phyloP scores from a whole-genome alignment of 306 rosid species.

The Castanopsis chinensis region DNA sequence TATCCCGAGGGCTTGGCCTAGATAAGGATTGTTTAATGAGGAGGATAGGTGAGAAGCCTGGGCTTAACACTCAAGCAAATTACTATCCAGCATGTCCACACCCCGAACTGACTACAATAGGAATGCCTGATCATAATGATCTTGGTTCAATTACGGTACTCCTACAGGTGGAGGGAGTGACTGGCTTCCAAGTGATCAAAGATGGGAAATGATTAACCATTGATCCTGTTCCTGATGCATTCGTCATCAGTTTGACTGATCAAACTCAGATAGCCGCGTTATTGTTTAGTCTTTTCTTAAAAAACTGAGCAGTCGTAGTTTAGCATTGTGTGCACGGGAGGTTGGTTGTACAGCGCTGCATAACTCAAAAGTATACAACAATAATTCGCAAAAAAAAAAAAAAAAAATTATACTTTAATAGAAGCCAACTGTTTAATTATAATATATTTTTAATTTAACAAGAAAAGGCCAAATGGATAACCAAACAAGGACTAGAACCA shows the following conservation, averaged over 20 bases:
- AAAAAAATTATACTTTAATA: too few relatives aligned
- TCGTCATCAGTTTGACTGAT: conserved; percentile 16
- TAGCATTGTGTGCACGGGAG: too few relatives aligned
- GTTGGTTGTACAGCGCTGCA: too few relatives aligned
- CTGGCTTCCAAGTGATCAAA: conserved; percentile 4
- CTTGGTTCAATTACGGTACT: conserved; percentile 6
- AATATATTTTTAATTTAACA: too few relatives aligned
- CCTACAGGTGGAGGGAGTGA: conserved; percentile 11
- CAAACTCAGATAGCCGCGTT: conserved; percentile 5
- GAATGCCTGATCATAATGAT: conserved; percentile 14
- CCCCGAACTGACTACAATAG: conserved; percentile 18
- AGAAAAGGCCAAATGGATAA: too few relatives aligned
- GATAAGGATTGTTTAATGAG: conserved; percentile 30
- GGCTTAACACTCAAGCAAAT: conserved; percentile 3
- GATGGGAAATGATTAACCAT: conserved; percentile 13
- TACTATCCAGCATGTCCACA: conserved; percentile 21
- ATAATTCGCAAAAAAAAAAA: too few relatives aligned
- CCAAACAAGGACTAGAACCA: too few relatives aligned
- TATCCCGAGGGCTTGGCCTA: conserved; percentile 47
- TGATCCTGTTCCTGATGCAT: conserved; percentile 21
- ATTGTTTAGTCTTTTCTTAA: background rate
- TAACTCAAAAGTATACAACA: too few relatives aligned
- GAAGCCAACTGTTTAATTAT: too few relatives aligned
- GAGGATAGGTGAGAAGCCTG: conserved; percentile 34
- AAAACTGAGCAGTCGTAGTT: background rate